Evolutionary conservation across 2,329 filamentous ascomycete genomes (phyloP), one percentile per base, ranked within the genome.

Genomic region (Hymenoscyphus repandus): DNA sequence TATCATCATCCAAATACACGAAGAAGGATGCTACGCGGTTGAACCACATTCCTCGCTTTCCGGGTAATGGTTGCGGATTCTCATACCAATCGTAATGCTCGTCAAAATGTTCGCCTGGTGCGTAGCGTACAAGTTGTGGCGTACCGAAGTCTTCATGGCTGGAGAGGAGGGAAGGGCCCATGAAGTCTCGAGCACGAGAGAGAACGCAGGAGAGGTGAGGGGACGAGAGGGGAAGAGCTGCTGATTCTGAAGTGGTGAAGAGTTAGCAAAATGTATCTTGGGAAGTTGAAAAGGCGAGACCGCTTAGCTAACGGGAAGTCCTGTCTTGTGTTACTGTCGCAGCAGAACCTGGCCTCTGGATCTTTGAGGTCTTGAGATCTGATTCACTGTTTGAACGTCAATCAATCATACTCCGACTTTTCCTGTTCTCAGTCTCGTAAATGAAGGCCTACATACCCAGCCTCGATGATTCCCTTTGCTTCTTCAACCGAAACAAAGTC

Each of bases 71-170:
- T 20, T 59, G 54, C 2, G 52, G 52, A 0, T 12, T 11, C 13
- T 45, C 39, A 20, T 50, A 59, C 55, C 55, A 57, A 27, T 57
- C 55, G 22, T 53, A 50, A 32, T 57, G 55, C 4, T 40, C 38
- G 31, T 54, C 48, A 18, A 59, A 55, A 6, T 53, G 46, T 38
- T 57, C 32, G 4, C 47, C 52, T 10, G 37, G 27, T 3, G 40
- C 32, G 30, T 59, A 59, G n/a, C 41, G 49, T 6, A 59, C 57
- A 1, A 59, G 34, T 46, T 59, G 55, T 1, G 57, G 55, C 1
- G 46, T 52, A 6, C 51, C 55, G 44, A 56, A 53, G 22, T 53
- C 43, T 31, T 41, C 30, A 9, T 47, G 33, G 10, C 48, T 27
- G 9, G 27, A 11, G 40, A 52, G 47, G 22, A 51, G 47, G 9